Evolutionary conservation across 75 land plant species (phyloP).

Genomic region (Pinus albicaulis): DNA sequence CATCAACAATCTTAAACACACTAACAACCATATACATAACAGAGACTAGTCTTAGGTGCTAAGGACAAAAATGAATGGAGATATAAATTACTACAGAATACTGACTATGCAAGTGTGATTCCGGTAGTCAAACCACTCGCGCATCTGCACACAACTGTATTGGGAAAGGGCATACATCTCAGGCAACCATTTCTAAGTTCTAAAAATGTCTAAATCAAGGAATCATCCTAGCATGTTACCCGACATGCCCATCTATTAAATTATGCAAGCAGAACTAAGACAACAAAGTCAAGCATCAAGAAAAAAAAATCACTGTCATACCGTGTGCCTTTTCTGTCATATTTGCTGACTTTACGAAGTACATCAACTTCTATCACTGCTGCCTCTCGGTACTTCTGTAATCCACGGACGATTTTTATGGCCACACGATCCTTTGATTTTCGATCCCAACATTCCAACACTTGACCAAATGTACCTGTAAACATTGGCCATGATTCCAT

Average conservation of each 20-base stretch:
- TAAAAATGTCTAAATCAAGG: not conserved
- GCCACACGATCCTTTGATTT: conserved; percentile 80
- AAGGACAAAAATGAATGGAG: conserved; percentile 13
- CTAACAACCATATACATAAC: not conserved
- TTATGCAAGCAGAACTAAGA: not conserved
- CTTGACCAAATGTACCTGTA: conserved; percentile 95
- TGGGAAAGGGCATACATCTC: conserved; percentile 14
- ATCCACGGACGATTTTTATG: conserved; percentile 72
- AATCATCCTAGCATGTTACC: not conserved
- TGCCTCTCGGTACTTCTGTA: conserved; percentile 84
- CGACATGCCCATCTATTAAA: too few species aligned
- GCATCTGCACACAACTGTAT: conserved; percentile 7
- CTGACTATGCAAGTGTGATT: conserved; percentile 29
- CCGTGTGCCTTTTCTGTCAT: conserved; percentile 68
- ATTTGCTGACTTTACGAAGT: conserved; percentile 58
- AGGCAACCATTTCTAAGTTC: not conserved
- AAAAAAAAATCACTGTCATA: conserved; percentile 13
- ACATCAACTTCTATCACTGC: conserved; percentile 89
- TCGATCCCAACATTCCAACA: conserved; percentile 92
- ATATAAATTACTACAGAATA: conserved; percentile 9
- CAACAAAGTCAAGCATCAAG: not conserved
- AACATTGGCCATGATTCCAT: not conserved
- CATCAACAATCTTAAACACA: conserved; percentile 17
- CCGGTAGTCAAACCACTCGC: too few species aligned
- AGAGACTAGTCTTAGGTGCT: not conserved